Conservation (phyloP, 2,329 filamentous ascomycete species). For the Drechslera avenae region DNA sequence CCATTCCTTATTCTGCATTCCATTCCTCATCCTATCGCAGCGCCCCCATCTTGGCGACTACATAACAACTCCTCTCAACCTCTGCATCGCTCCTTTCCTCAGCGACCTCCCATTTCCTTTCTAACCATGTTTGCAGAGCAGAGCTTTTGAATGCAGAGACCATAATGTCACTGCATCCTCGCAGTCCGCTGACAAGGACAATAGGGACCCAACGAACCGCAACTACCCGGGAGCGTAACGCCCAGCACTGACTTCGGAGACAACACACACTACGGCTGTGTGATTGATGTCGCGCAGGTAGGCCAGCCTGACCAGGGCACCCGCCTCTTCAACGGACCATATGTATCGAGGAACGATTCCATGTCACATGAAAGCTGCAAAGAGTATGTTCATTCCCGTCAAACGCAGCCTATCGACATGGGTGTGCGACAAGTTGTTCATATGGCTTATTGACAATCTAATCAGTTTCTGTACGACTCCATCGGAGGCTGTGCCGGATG, state of each 20-base stretch:
- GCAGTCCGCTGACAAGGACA: neutral
- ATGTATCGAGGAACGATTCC: neutral
- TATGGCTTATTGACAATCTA: too few relatives aligned
- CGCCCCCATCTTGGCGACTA: neutral
- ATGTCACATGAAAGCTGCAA: slow-evolving; percentile 8
- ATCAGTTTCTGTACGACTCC: slow-evolving; percentile 9
- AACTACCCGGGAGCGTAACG: neutral
- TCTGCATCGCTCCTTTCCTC: neutral
- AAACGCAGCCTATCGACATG: too few relatives aligned
- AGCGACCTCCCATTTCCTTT: neutral
- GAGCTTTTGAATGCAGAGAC: neutral
- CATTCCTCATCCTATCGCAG: neutral
- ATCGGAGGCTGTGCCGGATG: neutral
- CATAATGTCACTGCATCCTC: neutral
- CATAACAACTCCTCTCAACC: neutral
- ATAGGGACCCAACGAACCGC: neutral
- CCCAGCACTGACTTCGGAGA: neutral
- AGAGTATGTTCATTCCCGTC: neutral
- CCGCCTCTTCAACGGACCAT: slow-evolving; percentile 5
- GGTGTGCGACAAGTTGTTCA: too few relatives aligned
- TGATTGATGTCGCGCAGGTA: neutral
- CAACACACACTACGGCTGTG: slow-evolving; percentile 1
- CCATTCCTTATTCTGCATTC: neutral
- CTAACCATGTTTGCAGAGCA: neutral
- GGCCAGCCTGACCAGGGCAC: neutral